Base-by-base conservation (phyloP, 1,139 yeast genomes). In the Yamadazyma siamensis region DNA sequence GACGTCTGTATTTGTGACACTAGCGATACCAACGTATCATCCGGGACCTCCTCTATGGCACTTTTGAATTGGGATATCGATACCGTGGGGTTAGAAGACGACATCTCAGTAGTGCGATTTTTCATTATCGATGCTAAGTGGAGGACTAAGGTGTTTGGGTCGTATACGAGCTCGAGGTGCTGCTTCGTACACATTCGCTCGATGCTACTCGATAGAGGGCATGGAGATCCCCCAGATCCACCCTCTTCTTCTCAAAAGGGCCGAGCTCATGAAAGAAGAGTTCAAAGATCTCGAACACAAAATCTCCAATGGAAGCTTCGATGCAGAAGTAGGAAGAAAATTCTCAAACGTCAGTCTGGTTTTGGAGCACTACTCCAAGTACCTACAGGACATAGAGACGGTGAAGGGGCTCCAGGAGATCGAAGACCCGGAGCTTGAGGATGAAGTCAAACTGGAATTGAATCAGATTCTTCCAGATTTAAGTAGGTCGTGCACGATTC, bases 201-300 rank as follows among this genome's bases (percentile, higher is more conserved):
- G 20, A 12, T 12, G 23, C 11, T 21, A 15, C 14, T 21, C 11
- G 14, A 28, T 19, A 28, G 38, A n/a, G n/a, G n/a, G n/a, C n/a
- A n/a, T n/a, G n/a, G n/a, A n/a, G 6, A 40, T 49, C 2, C 58
- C 59, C 4, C 31, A 30, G 14, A 53, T 81, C 10, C 84, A 78
- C 43, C 87, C 89, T 0, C 58, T 78, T 4, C 59, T 86, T n/a
- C 42, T 79, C 24, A 59, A 75, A 44, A 66, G 86, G 47, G 94
- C 94, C 0, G 69, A 71, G 26, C 42, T 55, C 5, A 61, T 84
- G 52, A 52, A 61, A 13, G 36, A 46, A 3, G 89, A 86, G 46
- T 68, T 77, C 35, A 45, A 52, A 7, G 52, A 46, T 1, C 55
- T 86, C 2, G 79, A 79, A 31, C 46, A 57, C 6, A 59, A 65